These are phyloP conservation scores for Cladosporium sphaerospermum DNA, from an alignment of 2,329 filamentous ascomycete genomes.

Conservation along the genomic window DNA sequence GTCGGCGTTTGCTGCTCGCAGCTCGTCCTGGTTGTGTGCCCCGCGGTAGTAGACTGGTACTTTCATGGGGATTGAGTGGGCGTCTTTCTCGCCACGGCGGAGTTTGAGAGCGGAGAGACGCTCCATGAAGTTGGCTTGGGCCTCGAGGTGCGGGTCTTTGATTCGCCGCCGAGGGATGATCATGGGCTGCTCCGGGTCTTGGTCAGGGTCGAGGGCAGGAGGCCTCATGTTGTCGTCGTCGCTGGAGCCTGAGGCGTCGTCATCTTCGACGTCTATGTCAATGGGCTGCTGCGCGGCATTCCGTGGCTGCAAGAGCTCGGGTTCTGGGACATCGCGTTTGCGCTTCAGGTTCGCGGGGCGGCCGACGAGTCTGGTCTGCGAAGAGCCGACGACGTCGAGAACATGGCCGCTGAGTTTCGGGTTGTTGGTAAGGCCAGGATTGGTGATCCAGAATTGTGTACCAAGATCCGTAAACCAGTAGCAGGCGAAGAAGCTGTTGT, in stretches of 20 bases:
- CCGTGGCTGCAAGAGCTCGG: constrained; percentile 12
- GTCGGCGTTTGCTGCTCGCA: background rate
- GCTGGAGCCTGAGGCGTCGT: constrained; percentile 9
- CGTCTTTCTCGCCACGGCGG: constrained; percentile 34
- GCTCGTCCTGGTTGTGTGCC: constrained; percentile 4
- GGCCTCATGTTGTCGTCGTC: background rate
- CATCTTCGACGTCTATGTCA: constrained; percentile 7
- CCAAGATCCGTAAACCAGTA: constrained; percentile 78
- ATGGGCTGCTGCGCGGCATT: background rate
- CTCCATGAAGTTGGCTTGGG: constrained; percentile 35
- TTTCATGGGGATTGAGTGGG: constrained; percentile 6
- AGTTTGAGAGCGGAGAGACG: constrained; percentile 36
- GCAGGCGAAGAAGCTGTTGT: constrained; percentile 70
- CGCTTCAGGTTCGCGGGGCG: constrained; percentile 47
- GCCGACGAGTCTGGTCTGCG: constrained; percentile 63
- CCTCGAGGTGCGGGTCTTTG: constrained; percentile 16
- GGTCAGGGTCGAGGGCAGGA: background rate
- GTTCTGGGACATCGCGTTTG: constrained; percentile 21
- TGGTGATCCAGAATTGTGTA: constrained; percentile 60
- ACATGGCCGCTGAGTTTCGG: constrained; percentile 49
- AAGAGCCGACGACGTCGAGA: constrained; percentile 67
- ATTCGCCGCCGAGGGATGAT: constrained; percentile 19
- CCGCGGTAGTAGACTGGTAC: constrained; percentile 11
- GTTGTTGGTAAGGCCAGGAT: constrained; percentile 33
- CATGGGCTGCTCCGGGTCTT: constrained; percentile 14